Conservation (phyloP, 192 early-diverging fungal species). For the Podila verticillata region DNA sequence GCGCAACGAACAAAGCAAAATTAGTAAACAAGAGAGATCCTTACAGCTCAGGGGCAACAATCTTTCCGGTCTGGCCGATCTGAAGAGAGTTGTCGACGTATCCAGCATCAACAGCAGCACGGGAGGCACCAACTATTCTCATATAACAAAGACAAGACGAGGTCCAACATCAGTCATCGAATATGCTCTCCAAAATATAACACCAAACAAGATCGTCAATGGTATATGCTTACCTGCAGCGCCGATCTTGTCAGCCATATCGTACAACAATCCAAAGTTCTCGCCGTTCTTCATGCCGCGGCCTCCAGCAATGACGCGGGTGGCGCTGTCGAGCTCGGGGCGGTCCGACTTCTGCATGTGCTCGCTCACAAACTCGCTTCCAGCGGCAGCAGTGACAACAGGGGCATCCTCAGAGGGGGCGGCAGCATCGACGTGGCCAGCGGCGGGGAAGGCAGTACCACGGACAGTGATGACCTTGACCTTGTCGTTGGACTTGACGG, state of each 20-base stretch:
- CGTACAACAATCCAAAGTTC: slow-evolving; percentile 91
- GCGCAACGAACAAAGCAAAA: not conserved
- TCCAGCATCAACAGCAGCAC: slow-evolving; percentile 97
- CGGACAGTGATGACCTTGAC: slow-evolving; percentile 93
- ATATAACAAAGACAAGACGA: slow-evolving; percentile 2
- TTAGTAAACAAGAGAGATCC: slow-evolving; percentile 10
- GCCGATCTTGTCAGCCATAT: slow-evolving; percentile 93
- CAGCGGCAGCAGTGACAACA: slow-evolving; percentile 57
- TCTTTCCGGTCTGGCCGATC: slow-evolving; percentile 98
- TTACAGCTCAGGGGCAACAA: slow-evolving; percentile 87
- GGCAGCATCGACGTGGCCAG: slow-evolving; percentile 54
- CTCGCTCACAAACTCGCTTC: slow-evolving; percentile 88
- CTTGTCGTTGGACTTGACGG: slow-evolving; percentile 88
- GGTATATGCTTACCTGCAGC: slow-evolving; percentile 75
- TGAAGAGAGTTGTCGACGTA: slow-evolving; percentile 97
- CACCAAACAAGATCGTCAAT: slow-evolving; percentile 7
- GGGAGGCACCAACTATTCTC: slow-evolving; percentile 89
- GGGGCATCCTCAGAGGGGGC: slow-evolving; percentile 79
- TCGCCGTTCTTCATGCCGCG: slow-evolving; percentile 96
- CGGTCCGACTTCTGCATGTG: slow-evolving; percentile 94
- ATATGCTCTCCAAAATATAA: no score
- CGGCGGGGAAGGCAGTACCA: slow-evolving; percentile 87
- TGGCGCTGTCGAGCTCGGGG: slow-evolving; percentile 89
- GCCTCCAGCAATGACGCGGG: slow-evolving; percentile 92
- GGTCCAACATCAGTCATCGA: slow-evolving; percentile 1